These are phyloP conservation scores for Porodaedalea pini DNA, from an alignment of 1,284 basidiomycete species.

Conservation along the genomic window DNA sequence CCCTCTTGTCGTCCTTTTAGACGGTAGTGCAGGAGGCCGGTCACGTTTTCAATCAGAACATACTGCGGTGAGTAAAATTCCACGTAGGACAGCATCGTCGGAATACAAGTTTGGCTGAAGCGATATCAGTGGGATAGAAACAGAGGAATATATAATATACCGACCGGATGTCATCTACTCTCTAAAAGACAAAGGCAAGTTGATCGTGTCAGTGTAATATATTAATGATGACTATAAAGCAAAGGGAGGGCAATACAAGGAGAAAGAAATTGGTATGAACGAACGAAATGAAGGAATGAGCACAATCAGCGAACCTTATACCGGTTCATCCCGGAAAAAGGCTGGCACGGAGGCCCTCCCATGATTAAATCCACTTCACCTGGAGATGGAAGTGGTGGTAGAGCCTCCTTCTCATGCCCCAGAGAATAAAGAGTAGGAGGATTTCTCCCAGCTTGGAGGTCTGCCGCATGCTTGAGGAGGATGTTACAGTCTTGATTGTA, in stretches of 20 bases:
- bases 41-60: conserved; percentile 68
- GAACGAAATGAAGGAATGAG: too few species aligned
- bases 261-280: too few species aligned
- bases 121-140: not conserved
- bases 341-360: conserved; percentile 71
- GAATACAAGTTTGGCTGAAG: conserved; percentile 54
- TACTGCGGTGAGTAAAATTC: conserved; percentile 62
- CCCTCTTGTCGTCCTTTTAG: conserved; percentile 33
- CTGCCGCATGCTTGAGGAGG: conserved; percentile 55
- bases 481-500: conserved; percentile 62
- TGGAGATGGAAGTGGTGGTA: conserved; percentile 50
- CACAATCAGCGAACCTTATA: conserved; percentile 40
- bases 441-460: conserved; percentile 24
- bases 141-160: not conserved
- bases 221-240: not conserved
- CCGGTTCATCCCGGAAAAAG: conserved; percentile 61
- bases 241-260: conserved; percentile 6
- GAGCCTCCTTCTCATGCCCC: conserved; percentile 33
- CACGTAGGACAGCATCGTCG: conserved; percentile 72
- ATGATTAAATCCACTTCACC: conserved; percentile 67
- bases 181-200: conserved; percentile 34
- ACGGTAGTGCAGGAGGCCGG: conserved; percentile 49
- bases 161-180: conserved; percentile 56
- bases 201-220: not conserved
- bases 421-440: conserved; percentile 23